Evolutionary conservation across 108 stramenopile species (phyloP).

Genomic region (Asterionellopsis glacialis): DNA sequence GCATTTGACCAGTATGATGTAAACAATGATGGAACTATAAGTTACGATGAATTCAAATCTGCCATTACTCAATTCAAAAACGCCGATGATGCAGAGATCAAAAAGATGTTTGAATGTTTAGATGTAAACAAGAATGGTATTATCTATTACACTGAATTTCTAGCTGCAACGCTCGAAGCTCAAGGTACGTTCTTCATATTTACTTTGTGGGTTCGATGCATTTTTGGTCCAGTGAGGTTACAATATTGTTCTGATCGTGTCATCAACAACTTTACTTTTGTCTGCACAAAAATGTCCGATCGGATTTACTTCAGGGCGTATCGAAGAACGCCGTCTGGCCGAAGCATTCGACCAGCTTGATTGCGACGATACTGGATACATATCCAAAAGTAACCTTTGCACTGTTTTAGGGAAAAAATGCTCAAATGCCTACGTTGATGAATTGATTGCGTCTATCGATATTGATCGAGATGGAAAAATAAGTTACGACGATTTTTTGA

Average conservation of each 20-base stretch:
- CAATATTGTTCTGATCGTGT: too few relatives aligned
- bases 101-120: constrained; percentile 28
- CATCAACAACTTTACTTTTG: too few relatives aligned
- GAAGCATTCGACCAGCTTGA: constrained; percentile 84
- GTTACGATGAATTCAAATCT: constrained; percentile 61
- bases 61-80: constrained; percentile 39
- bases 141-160: constrained; percentile 67
- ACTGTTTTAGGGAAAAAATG: not conserved
- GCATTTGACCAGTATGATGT: constrained; percentile 68
- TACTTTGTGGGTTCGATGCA: too few relatives aligned
- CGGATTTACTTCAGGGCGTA: too few relatives aligned
- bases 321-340: constrained; percentile 54
- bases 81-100: constrained; percentile 47
- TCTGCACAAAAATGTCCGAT: too few relatives aligned
- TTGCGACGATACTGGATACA: constrained; percentile 70
- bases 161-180: constrained; percentile 83
- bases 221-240: too few relatives aligned
- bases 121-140: constrained; percentile 26
- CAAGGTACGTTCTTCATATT: constrained; percentile 5
- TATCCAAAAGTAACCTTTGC: constrained; percentile 24
- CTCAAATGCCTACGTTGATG: constrained; percentile 12
- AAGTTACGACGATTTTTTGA: constrained; percentile 16
- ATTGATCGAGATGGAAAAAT: constrained; percentile 16
- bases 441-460: constrained; percentile 17
- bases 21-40: constrained; percentile 61